phyloP scores from a whole-genome alignment of 306 rosid genomes.

The Styphnolobium japonicum region DNA sequence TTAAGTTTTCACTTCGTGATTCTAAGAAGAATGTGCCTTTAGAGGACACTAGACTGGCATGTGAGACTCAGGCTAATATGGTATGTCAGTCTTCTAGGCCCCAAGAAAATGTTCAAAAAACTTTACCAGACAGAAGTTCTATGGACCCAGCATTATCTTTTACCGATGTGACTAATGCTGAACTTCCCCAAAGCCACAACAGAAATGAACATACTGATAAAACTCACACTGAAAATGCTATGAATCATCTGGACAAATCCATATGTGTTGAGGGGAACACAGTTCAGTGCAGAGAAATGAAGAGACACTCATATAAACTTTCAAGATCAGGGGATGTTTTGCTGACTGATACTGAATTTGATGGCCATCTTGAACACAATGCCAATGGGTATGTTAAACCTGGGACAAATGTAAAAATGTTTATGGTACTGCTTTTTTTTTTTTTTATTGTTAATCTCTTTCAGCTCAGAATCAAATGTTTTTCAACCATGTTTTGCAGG shows the following conservation, averaged over 20 bases:
- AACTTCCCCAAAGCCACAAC: slow-evolving; percentile 23
- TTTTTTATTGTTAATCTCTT: slow-evolving; percentile 6
- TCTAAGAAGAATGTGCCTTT: slow-evolving; percentile 52
- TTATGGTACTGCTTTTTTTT: slow-evolving; percentile 9
- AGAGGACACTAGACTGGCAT: slow-evolving; percentile 31
- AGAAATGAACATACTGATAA: slow-evolving; percentile 33
- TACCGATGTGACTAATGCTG: slow-evolving; percentile 22
- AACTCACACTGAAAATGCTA: slow-evolving; percentile 24
- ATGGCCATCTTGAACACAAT: slow-evolving; percentile 34
- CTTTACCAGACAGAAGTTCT: slow-evolving; percentile 21
- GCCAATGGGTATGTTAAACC: slow-evolving; percentile 41
- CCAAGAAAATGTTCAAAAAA: slow-evolving; percentile 28
- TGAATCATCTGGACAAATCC: slow-evolving; percentile 29
- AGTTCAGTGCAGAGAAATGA: slow-evolving; percentile 37
- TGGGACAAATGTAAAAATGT: neutral
- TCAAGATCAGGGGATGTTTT: slow-evolving; percentile 42
- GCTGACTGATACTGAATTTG: slow-evolving; percentile 36
- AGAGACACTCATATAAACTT: slow-evolving; percentile 29
- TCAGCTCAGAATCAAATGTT: slow-evolving; percentile 8
- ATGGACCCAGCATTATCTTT: slow-evolving; percentile 28
- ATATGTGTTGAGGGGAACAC: slow-evolving; percentile 33
- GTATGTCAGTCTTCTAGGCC: slow-evolving; percentile 38
- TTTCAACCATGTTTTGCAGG: slow-evolving; percentile 42
- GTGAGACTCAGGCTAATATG: slow-evolving; percentile 38
- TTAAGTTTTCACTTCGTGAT: slow-evolving; percentile 66